A percentile compares a stretch with the other conserved stretches of the same genome.
Conservation (phyloP, 306 rosid species). For the Gastrolobium bilobum region DNA sequence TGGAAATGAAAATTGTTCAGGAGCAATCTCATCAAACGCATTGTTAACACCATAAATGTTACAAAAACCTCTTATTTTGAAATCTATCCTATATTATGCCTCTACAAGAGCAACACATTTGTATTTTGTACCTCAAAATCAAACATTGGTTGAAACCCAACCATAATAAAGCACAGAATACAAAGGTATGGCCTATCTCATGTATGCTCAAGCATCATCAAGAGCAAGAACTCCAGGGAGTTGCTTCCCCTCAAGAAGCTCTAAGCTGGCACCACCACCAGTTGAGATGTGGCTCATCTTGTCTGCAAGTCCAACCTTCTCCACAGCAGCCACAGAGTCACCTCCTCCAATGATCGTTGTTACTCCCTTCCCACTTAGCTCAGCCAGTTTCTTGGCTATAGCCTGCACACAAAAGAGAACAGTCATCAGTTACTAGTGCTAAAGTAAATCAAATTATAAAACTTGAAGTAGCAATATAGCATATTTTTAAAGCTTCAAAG, state of each 20-base stretch:
- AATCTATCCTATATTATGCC: conserved; percentile 59
- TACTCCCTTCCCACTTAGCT: conserved; percentile 88
- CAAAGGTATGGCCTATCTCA: neutral
- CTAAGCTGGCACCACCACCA: conserved; percentile 99
- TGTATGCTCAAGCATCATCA: conserved; percentile 69
- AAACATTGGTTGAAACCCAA: conserved; percentile 62
- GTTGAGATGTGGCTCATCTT: conserved; percentile 99
- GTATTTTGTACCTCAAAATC: conserved; percentile 21
- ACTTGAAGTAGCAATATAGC: neutral
- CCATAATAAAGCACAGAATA: conserved; percentile 50
- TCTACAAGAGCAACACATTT: conserved; percentile 59
- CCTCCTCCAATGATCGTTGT: conserved; percentile 98
- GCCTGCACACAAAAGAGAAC: conserved; percentile 59
- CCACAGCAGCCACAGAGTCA: conserved; percentile 97
- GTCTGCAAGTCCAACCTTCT: conserved; percentile 91
- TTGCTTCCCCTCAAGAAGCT: conserved; percentile 95
- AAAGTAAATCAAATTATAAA: neutral
- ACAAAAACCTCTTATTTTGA: conserved; percentile 55
- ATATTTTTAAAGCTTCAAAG: neutral
- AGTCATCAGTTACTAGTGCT: conserved; percentile 13
- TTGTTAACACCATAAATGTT: conserved; percentile 42
- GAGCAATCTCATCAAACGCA: conserved; percentile 42
- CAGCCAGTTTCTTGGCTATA: conserved; percentile 88
- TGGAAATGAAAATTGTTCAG: conserved; percentile 38
- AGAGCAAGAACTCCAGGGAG: conserved; percentile 98